phyloP scores from a whole-genome alignment of 345 rosid genomes.

The Salix exigua region DNA sequence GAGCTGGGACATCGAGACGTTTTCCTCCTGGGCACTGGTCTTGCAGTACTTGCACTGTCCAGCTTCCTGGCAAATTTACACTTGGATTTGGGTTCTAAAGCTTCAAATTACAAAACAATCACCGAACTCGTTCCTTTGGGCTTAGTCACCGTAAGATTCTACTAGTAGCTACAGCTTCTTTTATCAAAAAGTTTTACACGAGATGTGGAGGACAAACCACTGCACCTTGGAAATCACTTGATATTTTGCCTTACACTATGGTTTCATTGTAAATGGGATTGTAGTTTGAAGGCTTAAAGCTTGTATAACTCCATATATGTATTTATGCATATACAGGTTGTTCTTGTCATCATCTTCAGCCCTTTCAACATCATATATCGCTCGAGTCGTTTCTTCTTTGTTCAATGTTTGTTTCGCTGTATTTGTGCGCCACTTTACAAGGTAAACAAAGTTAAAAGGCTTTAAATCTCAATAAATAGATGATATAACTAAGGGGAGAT shows the following conservation, averaged over 20 bases:
- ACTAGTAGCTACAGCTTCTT: conserved; percentile 4
- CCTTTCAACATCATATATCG: conserved; percentile 52
- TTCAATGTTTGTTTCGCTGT: conserved; percentile 30
- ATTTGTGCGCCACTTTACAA: conserved; percentile 43
- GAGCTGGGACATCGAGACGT: conserved; percentile 59
- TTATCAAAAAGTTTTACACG: neutral
- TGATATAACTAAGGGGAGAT: neutral
- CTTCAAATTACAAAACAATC: conserved; percentile 36
- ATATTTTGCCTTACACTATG: no score
- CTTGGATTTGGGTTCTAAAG: conserved; percentile 42
- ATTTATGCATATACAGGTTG: conserved; percentile 27
- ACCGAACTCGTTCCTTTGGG: conserved; percentile 58
- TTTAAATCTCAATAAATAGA: neutral
- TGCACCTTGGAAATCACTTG: no score
- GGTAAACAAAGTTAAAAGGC: conserved; percentile 20
- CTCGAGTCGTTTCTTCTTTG: conserved; percentile 42
- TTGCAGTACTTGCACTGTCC: conserved; percentile 51
- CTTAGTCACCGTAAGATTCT: conserved; percentile 45
- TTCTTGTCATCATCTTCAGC: conserved; percentile 43
- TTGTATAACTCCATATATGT: no score
- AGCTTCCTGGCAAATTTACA: conserved; percentile 58
- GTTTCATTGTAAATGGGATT: no score
- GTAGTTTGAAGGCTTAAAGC: no score
- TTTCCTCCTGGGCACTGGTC: conserved; percentile 57
- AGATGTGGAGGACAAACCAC: neutral